These are phyloP conservation scores for Verticillium albo-atrum DNA, from an alignment of 2,329 filamentous ascomycete genomes.

Conservation along the genomic window DNA sequence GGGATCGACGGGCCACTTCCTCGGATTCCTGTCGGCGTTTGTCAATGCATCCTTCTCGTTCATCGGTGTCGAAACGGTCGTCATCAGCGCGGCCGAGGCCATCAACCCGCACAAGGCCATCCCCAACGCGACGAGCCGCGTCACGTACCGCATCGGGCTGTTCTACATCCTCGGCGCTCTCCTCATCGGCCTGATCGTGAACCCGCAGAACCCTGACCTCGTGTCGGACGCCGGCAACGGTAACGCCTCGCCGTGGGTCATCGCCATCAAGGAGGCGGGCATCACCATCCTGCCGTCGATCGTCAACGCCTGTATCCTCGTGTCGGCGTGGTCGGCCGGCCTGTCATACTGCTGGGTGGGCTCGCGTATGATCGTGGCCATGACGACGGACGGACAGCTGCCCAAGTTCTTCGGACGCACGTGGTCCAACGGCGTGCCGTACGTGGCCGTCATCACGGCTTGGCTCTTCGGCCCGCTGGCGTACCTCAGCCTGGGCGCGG, in stretches of 20 bases:
- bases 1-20: conserved; percentile 46
- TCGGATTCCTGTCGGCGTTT: conserved; percentile 21
- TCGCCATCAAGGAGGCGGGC: conserved; percentile 45
- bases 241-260: conserved; percentile 44
- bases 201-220: conserved; percentile 13
- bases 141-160: conserved; percentile 17
- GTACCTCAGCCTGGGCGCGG: conserved; percentile 26
- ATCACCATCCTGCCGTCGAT: conserved; percentile 46
- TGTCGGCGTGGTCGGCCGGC: conserved; percentile 64
- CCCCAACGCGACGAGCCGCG: conserved; percentile 17
- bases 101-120: conserved; percentile 17
- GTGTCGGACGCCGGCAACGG: conserved; percentile 30
- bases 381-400: conserved; percentile 12
- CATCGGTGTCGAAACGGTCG: conserved; percentile 21
- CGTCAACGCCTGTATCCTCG: conserved; percentile 62
- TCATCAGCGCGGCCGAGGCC: conserved; percentile 18
- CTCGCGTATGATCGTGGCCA: conserved; percentile 4
- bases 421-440: conserved; percentile 34
- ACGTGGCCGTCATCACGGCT: conserved; percentile 32
- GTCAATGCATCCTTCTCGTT: conserved; percentile 9
- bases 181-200: conserved; percentile 16
- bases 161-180: conserved; percentile 16
- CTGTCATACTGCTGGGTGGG: conserved; percentile 58
- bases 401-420: conserved; percentile 33
- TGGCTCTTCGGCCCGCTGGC: conserved; percentile 34